phyloP scores from a whole-genome alignment of 2,329 filamentous ascomycete genomes.

The Ceratocystis destructans region DNA sequence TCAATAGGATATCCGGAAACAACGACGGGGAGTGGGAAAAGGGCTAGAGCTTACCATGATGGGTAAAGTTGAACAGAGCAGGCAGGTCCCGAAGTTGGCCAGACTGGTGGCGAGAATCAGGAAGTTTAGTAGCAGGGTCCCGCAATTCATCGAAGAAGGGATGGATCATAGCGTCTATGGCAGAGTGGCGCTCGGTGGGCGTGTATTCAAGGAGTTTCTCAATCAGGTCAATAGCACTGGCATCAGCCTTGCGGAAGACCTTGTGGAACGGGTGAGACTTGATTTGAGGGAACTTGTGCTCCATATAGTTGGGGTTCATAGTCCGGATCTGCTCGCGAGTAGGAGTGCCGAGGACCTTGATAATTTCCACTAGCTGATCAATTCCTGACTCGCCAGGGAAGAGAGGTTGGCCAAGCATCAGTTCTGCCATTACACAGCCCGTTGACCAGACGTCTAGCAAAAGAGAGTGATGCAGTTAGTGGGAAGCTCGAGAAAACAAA shows the following conservation, averaged over 20 bases:
- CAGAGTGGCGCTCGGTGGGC: conserved; percentile 82
- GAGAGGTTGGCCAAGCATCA: conserved; percentile 95
- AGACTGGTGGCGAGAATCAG: conserved; percentile 82
- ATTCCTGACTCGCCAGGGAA: conserved; percentile 98
- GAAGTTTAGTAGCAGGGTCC: conserved; percentile 78
- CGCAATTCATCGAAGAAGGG: conserved; percentile 97
- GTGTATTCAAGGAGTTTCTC: conserved; percentile 92
- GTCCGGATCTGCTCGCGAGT: conserved; percentile 97
- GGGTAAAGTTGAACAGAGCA: conserved; percentile 80
- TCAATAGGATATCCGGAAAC: conserved; percentile 3
- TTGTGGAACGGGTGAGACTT: conserved; percentile 99
- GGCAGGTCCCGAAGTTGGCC: conserved; percentile 71
- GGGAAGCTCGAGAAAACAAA: not conserved
- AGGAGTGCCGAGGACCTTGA: conserved; percentile 94
- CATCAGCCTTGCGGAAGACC: conserved; percentile 93
- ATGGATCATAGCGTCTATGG: conserved; percentile 93
- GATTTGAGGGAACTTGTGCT: conserved; percentile 99
- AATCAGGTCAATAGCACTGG: conserved; percentile 87
- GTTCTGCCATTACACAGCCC: conserved; percentile 96
- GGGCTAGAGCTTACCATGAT: conserved; percentile 58
- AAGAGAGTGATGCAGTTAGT: conserved; percentile 48
- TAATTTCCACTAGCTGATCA: conserved; percentile 96
- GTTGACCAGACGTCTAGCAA: conserved; percentile 96
- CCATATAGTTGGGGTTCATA: conserved; percentile 99
- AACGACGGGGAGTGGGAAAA: not conserved